Conservation (phyloP, 345 rosid species). For the Microcos paniculata region DNA sequence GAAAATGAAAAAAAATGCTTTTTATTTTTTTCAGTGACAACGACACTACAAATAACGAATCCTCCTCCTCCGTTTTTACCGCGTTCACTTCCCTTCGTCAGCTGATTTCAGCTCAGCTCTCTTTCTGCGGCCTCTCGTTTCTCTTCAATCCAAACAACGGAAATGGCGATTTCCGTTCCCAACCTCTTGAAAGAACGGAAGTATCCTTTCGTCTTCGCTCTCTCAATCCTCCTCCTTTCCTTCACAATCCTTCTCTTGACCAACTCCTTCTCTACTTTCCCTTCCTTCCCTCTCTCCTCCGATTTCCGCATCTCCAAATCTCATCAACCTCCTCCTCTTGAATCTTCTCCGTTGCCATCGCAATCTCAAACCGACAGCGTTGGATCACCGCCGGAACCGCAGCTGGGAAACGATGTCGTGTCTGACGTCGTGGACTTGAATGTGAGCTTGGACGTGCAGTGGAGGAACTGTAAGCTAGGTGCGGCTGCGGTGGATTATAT, state of each 20-base stretch:
- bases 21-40: too few relatives aligned
- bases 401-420: neutral
- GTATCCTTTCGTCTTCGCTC: conserved; percentile 46
- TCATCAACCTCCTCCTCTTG: conserved; percentile 21
- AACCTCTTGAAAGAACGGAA: conserved; percentile 43
- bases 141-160: neutral
- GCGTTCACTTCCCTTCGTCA: neutral
- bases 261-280: conserved; percentile 22
- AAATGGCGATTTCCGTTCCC: conserved; percentile 54
- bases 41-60: too few relatives aligned
- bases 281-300: conserved; percentile 34
- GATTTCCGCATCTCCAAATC: conserved; percentile 25
- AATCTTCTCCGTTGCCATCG: neutral
- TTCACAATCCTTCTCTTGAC: conserved; percentile 42
- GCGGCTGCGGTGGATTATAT: conserved; percentile 64
- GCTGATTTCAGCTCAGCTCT: too few relatives aligned
- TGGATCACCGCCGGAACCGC: neutral
- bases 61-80: too few relatives aligned
- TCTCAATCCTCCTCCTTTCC: conserved; percentile 39
- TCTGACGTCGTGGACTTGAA: conserved; percentile 6
- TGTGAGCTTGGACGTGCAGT: conserved; percentile 26
- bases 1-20: too few relatives aligned
- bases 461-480: conserved; percentile 53
- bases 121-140: too few relatives aligned
- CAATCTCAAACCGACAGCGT: neutral